These are phyloP conservation scores for Mycena kentingensis DNA, from an alignment of 768 basidiomycete genomes.

Conservation along the genomic window DNA sequence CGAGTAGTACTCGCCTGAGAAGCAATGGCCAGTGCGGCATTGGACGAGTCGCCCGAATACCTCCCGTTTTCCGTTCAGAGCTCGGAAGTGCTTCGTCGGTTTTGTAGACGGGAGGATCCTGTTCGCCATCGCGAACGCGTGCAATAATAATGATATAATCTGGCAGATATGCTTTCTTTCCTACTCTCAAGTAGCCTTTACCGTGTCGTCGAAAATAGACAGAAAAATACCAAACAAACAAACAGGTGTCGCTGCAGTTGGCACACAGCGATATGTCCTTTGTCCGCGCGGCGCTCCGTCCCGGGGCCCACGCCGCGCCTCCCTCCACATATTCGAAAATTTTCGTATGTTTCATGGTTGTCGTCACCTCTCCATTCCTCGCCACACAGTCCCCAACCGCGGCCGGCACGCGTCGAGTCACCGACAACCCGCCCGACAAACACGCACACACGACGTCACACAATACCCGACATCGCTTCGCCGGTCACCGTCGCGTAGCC, in stretches of 20 bases:
- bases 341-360: too few species aligned
- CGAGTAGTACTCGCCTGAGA: conserved; percentile 26
- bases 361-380: too few species aligned
- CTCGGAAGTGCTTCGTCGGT: conserved; percentile 1
- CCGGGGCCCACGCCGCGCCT: too few species aligned
- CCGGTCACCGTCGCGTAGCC: too few species aligned
- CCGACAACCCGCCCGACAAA: too few species aligned
- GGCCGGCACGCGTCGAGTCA: too few species aligned
- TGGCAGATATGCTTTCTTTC: neutral
- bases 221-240: neutral
- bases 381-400: too few species aligned
- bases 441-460: too few species aligned
- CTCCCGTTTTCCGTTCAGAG: conserved; percentile 13
- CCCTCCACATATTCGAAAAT: too few species aligned
- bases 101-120: conserved; percentile 15
- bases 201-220: neutral
- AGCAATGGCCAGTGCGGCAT: conserved; percentile 29
- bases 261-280: too few species aligned
- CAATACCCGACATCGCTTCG: too few species aligned
- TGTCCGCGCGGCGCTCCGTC: too few species aligned
- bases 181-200: neutral
- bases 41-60: conserved; percentile 25
- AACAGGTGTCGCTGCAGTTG: neutral
- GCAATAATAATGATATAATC: conserved; percentile 1
- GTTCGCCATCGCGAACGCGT: conserved; percentile 19